Base-by-base conservation (phyloP, 768 basidiomycete genomes). In the Mycena haematopus region DNA sequence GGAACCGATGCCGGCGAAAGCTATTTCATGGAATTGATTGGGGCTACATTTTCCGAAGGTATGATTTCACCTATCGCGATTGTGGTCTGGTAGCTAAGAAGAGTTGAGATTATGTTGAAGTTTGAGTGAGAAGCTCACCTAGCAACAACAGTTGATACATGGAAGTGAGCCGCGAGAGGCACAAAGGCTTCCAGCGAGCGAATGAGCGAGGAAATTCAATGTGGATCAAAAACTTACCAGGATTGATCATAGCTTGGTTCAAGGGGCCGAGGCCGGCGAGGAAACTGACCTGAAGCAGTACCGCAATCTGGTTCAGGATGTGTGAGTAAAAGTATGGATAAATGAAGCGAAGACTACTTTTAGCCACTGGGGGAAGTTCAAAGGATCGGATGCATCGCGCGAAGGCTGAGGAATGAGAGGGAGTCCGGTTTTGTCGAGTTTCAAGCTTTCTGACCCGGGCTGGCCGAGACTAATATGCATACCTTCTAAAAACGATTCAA, bases 371-470 rank as follows among this genome's bases (percentile, higher is more conserved):
- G 79, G 78, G 55, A 79, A 81, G 60, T 79, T 80, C 56, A 81
- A 70, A 33, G 79, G 80, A 66, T 81, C 80, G 40, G 70, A 71
- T n/a, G 75, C 74, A 17, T 74, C 76, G 40, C 67, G 65, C 3
- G 78, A 74, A 17, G 80, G 80, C 49, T 82, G 80, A 31, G 81
- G 80, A 45, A 78, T 71, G 51, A 82, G 75, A 15, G 79, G 75
- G 15, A 81, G 74, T 19, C 78, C 78, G 31, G 65, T 66, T 17
- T 67, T 68, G 62, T 79, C 79, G 47, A 78, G 63, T 65, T 76
- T 78, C 45, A 73, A 59, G 51, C 45, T 27, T 36, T 24, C 6
- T n/a, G n/a, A n/a, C 50, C 38, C 55, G 49, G 55, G 11, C 42
- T 50, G 22, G 60, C 62, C 62, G 21, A 63, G 51, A 24, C 36